A percentile compares a stretch with the other conserved stretches of the same genome.
phyloP scores from a whole-genome alignment of 2,329 filamentous ascomycete species.

The Colletotrichum sp. region DNA sequence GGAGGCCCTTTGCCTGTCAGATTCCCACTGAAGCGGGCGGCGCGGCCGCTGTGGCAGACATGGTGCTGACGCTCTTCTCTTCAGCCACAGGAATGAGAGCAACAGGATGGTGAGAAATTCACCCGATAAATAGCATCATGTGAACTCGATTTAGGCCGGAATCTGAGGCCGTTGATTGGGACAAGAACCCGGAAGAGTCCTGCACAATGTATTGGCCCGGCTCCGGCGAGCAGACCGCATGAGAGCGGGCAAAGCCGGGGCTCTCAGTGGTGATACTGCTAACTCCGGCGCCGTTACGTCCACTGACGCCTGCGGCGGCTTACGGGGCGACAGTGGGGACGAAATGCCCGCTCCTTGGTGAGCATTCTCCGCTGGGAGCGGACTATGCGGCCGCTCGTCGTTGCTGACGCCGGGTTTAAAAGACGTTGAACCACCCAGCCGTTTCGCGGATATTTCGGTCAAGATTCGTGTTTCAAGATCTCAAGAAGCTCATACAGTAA shows the following conservation, averaged over 20 bases:
- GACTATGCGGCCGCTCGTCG: neutral
- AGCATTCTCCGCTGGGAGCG: neutral
- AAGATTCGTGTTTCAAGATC: neutral
- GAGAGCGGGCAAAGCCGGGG: neutral
- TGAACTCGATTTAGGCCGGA: neutral
- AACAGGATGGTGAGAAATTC: rapidly evolving
- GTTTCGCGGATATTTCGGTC: rapidly evolving
- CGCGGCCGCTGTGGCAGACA: neutral
- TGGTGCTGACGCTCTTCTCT: neutral
- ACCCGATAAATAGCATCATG: neutral
- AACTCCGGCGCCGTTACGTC: neutral
- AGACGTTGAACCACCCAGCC: neutral
- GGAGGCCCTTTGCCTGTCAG: neutral
- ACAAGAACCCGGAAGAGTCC: neutral
- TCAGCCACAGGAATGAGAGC: neutral
- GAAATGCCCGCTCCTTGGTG: neutral
- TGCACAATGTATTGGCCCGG: neutral
- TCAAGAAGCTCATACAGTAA: rapidly evolving
- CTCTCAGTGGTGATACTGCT: neutral
- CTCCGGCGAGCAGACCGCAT: neutral
- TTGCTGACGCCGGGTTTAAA: neutral
- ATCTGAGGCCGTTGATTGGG: neutral
- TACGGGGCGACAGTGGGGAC: neutral
- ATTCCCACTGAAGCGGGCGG: neutral
- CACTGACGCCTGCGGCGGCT: neutral